phyloP scores from a whole-genome alignment of 345 rosid genomes.

The Angophora floribunda region DNA sequence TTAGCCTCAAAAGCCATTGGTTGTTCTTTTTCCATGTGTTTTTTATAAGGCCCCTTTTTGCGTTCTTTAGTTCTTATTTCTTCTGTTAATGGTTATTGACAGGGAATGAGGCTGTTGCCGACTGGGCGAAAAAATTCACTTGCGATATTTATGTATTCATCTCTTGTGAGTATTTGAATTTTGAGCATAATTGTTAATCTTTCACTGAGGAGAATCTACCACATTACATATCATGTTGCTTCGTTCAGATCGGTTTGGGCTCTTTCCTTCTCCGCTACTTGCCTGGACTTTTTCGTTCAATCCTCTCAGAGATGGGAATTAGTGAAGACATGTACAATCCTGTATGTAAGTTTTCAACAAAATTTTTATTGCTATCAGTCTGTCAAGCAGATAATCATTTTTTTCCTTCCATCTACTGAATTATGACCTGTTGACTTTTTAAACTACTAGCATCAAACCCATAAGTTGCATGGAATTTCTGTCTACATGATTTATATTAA shows the following conservation, averaged over 20 bases:
- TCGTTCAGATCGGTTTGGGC: constrained; percentile 76
- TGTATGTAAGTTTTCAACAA: constrained; percentile 70
- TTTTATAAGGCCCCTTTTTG: not conserved
- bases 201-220: not conserved
- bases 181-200: not conserved
- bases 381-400: not conserved
- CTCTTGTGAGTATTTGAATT: constrained; percentile 42
- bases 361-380: not conserved
- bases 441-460: not conserved
- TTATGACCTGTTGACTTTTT: not conserved
- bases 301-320: constrained; percentile 75
- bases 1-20: not conserved
- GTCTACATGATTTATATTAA: not conserved
- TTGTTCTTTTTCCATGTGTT: not conserved
- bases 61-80: not conserved
- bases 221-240: not conserved
- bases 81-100: constrained; percentile 5
- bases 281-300: constrained; percentile 47
- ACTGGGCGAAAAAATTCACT: constrained; percentile 79
- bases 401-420: not conserved
- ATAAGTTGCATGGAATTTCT: not conserved
- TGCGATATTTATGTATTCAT: constrained; percentile 72
- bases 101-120: constrained; percentile 96
- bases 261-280: constrained; percentile 72
- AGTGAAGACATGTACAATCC: constrained; percentile 95